Base-by-base conservation (phyloP, 306 rosid species). In the Phaseolus lunatus region DNA sequence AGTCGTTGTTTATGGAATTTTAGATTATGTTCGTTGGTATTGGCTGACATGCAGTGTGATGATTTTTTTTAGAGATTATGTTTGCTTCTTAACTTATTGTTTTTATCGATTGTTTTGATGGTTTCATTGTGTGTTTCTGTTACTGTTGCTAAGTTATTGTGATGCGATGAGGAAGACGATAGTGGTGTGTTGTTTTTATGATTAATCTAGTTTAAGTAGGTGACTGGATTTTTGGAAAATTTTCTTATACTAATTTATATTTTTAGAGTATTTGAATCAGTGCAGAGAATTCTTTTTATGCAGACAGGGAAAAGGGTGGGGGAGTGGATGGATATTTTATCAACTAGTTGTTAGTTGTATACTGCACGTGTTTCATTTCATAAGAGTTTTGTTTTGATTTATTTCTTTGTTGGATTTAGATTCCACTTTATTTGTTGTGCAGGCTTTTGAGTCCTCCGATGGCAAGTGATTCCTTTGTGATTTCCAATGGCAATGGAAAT, bases 381-480 rank as follows among this genome's bases (percentile, higher is more conserved):
- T 33, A 16, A 3, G 35, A 66, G 35, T 65, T 66, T 58, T 29
- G 37, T n/a, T n/a, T n/a, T n/a, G n/a, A 33, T 41, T 50, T 26
- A 10, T n/a, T 52, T 0, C 48, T 44, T 67, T 71, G 44, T 39
- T 68, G 76, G 49, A 22, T 80, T 67, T 73, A 88, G 91, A 85
- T 78, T 77, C 44, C 39, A 20, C 87, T 65, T 75, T 71, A 82
- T 83, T 77, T 75, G 75, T 73, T 61, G 83, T 75, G 80, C 73
- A 10, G 64, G 77, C 31, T 72, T 79, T 76, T 76, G 71, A 72
- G 68, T 89, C 73, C 67, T 19, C 37, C 73, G 19, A 96, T 92
- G 99, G 94, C 96, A 9, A 75, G 89, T 73, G 97, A 91, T 79
- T 78, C 84, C 53, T 52, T 79, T 86, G 81, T 71, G 16, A 78